Conservation (phyloP, 73 alveolate species). For the Breviolum minutum region DNA sequence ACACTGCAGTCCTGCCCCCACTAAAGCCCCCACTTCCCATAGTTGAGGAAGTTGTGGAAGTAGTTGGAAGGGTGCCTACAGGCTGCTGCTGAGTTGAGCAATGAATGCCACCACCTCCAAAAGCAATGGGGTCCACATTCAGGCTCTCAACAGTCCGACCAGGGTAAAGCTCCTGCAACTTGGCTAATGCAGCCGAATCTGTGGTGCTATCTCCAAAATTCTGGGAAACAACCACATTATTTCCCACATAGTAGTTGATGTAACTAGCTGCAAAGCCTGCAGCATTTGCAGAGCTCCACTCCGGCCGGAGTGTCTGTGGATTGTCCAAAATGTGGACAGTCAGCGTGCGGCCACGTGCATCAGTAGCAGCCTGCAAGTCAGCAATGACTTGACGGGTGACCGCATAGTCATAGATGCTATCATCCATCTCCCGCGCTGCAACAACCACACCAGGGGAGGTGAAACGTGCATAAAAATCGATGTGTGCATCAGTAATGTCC, state of each 20-base stretch:
- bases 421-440: conserved; percentile 66
- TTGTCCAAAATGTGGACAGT: conserved; percentile 83
- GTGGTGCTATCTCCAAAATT: conserved; percentile 87
- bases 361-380: conserved; percentile 79
- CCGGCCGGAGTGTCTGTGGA: conserved; percentile 63
- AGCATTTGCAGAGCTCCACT: conserved; percentile 39
- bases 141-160: conserved; percentile 93
- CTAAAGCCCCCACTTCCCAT: background rate
- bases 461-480: conserved; percentile 95
- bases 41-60: background rate
- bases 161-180: conserved; percentile 75
- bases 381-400: conserved; percentile 76
- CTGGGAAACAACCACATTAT: conserved; percentile 67
- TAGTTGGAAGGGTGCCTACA: conserved; percentile 36
- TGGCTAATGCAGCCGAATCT: conserved; percentile 77
- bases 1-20: background rate
- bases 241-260: conserved; percentile 69
- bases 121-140: conserved; percentile 75
- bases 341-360: conserved; percentile 88
- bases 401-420: conserved; percentile 27
- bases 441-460: conserved; percentile 95
- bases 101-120: conserved; percentile 96
- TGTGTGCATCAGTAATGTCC: conserved; percentile 96
- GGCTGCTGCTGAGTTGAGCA: conserved; percentile 95
- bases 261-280: conserved; percentile 90